phyloP scores from a whole-genome alignment of 1,284 basidiomycete species.

The Psilocybe mexicana region DNA sequence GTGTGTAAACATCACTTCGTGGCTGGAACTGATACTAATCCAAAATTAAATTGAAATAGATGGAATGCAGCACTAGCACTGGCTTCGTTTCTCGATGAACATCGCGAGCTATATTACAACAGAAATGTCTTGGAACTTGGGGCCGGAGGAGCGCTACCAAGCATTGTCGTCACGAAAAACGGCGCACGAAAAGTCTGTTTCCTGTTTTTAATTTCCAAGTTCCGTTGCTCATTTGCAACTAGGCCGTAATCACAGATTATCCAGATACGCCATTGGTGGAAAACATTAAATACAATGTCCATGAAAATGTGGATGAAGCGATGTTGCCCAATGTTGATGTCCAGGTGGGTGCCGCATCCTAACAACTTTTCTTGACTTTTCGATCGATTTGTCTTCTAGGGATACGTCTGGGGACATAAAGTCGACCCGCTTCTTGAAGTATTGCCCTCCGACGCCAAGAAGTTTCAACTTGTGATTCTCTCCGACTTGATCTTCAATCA shows the following conservation, averaged over 20 bases:
- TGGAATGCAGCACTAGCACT: conserved; percentile 86
- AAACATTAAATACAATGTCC: conserved; percentile 77
- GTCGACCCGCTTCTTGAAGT: conserved; percentile 52
- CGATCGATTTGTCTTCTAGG: conserved; percentile 41
- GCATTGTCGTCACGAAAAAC: conserved; percentile 70
- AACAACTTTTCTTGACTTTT: neutral
- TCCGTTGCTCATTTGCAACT: neutral
- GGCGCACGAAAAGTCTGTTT: conserved; percentile 60
- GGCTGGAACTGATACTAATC: neutral
- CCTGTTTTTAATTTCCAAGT: conserved; percentile 5
- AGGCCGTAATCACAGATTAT: conserved; percentile 91
- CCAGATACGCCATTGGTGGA: conserved; percentile 81
- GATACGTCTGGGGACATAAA: conserved; percentile 89
- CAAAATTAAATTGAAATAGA: conserved; percentile 37
- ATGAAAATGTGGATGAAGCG: conserved; percentile 48
- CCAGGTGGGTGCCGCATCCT: conserved; percentile 41
- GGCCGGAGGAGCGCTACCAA: conserved; percentile 89
- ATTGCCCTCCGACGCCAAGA: conserved; percentile 27
- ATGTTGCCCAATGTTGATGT: conserved; percentile 40
- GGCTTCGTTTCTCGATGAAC: conserved; percentile 71
- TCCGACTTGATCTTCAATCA: conserved; percentile 93
- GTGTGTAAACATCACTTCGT: conserved; percentile 41
- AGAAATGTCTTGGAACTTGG: conserved; percentile 83
- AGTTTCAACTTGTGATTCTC: conserved; percentile 84
- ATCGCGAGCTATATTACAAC: conserved; percentile 44